These are phyloP conservation scores for Coriolopsis trogii DNA, from an alignment of 1,284 basidiomycete genomes.

Conservation along the genomic window DNA sequence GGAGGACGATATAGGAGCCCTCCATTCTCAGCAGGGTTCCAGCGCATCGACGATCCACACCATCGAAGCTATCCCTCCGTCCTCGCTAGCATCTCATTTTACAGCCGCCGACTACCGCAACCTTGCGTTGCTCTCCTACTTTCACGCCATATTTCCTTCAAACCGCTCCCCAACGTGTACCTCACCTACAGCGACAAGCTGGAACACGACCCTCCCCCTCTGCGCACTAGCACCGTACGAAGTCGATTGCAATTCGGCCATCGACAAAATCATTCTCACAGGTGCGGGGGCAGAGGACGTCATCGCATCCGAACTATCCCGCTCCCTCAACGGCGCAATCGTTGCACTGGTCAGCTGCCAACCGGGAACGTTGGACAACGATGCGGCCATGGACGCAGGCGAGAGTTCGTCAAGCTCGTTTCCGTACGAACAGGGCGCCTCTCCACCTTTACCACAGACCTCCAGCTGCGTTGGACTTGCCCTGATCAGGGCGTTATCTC, in stretches of 20 bases:
- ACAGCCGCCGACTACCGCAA: constrained; percentile 77
- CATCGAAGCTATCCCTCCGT: constrained; percentile 41
- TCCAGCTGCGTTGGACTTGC: constrained; percentile 74
- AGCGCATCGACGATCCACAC: constrained; percentile 4
- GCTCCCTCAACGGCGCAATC: constrained; percentile 81
- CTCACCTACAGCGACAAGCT: constrained; percentile 46
- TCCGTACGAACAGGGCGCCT: constrained; percentile 59
- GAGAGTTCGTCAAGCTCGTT: constrained; percentile 27
- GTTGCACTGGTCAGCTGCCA: constrained; percentile 71
- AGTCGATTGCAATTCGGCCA: constrained; percentile 53
- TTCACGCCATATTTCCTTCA: constrained; percentile 64
- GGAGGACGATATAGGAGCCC: constrained; percentile 17
- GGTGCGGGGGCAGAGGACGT: constrained; percentile 81
- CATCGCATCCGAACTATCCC: constrained; percentile 60
- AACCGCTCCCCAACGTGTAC: constrained; percentile 12
- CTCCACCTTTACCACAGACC: constrained; percentile 54
- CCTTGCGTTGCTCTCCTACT: constrained; percentile 80
- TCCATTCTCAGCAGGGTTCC: not conserved
- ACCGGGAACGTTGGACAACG: constrained; percentile 40
- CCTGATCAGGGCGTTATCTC: constrained; percentile 67
- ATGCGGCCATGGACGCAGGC: not conserved
- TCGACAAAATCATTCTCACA: constrained; percentile 65
- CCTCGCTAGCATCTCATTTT: constrained; percentile 46
- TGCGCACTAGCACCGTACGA: constrained; percentile 71
- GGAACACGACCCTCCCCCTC: constrained; percentile 76